phyloP scores from a whole-genome alignment of 2,329 filamentous ascomycete species.

The Drechslerella dactyloides region DNA sequence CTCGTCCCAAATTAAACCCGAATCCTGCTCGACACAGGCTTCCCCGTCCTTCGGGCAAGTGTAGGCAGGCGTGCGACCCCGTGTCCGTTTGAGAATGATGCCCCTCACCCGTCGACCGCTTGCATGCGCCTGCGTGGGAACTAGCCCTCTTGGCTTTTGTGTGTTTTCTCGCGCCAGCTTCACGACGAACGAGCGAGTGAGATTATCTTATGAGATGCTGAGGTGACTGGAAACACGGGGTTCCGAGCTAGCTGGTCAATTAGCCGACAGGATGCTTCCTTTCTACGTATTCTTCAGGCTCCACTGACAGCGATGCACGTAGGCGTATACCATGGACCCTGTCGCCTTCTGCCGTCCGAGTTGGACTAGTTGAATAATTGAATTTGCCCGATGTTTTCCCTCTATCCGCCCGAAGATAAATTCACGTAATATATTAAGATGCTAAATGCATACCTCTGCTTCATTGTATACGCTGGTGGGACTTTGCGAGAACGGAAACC shows the following conservation, averaged over 20 bases:
- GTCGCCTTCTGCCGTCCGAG: no score
- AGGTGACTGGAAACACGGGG: conserved; percentile 8
- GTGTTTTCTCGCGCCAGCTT: background rate
- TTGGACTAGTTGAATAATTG: no score
- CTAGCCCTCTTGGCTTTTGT: background rate
- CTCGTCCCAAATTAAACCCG: conserved; percentile 24
- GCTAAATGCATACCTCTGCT: no score
- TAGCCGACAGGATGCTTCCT: background rate
- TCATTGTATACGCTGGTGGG: no score
- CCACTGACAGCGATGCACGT: background rate
- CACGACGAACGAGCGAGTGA: background rate
- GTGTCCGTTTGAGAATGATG: conserved; percentile 41
- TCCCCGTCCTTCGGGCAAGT: conserved; percentile 44
- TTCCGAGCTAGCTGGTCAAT: background rate
- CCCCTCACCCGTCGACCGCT: conserved; percentile 30
- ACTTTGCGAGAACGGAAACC: conserved; percentile 13
- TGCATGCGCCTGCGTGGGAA: conserved; percentile 16
- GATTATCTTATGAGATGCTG: background rate
- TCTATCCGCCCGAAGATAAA: no score
- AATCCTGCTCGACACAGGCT: conserved; percentile 23
- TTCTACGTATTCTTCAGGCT: background rate
- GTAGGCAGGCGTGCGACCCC: conserved; percentile 45
- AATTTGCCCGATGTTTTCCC: no score
- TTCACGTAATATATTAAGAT: no score
- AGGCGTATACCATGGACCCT: background rate